Conservation (phyloP, 129 eudicot species). For the Scalesia atractyloides region DNA sequence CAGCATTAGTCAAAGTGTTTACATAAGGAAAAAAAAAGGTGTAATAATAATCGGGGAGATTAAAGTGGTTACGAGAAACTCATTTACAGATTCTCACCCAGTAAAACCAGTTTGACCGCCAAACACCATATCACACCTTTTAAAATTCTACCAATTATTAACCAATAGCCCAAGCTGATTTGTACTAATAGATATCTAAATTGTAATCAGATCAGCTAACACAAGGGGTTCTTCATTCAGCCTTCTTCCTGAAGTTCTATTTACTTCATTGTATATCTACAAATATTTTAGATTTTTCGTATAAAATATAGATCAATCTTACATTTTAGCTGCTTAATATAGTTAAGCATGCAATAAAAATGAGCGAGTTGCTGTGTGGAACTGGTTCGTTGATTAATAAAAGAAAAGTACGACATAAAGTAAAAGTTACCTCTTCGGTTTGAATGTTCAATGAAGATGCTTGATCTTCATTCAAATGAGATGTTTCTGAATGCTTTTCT, state of each 20-base stretch:
- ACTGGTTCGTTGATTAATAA: background rate
- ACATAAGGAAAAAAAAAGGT: constrained; percentile 12
- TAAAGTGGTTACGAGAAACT: background rate
- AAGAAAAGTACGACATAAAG: constrained; percentile 9
- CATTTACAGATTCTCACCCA: constrained; percentile 6
- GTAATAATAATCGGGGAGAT: background rate
- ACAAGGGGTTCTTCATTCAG: constrained; percentile 6
- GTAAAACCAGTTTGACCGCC: background rate
- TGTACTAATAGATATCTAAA: constrained; percentile 11
- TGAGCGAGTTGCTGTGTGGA: background rate
- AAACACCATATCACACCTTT: background rate
- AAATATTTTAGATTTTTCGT: background rate
- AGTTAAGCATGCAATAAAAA: constrained; percentile 9
- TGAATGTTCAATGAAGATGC: constrained; percentile 24
- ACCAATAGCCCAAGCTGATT: constrained; percentile 16
- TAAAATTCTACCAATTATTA: background rate
- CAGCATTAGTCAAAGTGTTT: constrained; percentile 6
- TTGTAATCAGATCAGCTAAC: constrained; percentile 9
- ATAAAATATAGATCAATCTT: background rate
- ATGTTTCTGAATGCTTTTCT: constrained; percentile 30
- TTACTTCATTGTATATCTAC: background rate
- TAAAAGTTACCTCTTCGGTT: constrained; percentile 40
- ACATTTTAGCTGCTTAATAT: constrained; percentile 9
- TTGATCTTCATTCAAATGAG: constrained; percentile 29
- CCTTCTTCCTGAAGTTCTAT: constrained; percentile 12